Evolutionary conservation across 2,329 filamentous ascomycete species (phyloP), one percentile per base, ranked within the genome.

Genomic region (Aspergillus nomiae): DNA sequence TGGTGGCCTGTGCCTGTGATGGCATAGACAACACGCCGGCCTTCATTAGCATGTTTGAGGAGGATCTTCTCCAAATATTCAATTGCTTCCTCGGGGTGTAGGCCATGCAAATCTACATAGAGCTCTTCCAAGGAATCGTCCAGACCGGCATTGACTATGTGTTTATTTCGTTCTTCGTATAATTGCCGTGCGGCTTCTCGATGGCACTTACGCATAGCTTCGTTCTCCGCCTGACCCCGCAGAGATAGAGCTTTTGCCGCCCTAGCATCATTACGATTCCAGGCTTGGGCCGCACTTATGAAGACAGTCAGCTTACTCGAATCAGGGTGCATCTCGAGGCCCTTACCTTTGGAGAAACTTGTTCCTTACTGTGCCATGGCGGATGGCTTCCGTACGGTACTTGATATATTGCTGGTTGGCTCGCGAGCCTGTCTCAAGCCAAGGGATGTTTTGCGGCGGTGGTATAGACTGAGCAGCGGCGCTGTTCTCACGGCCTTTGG

Each of bases 1-100:
- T 99, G 95, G 74, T 98, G 94, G 4, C 94, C 95, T 1, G 94
- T 98, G 51, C 95, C 95, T 1, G 94, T 97, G 76, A 99, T 98
- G 69, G 94, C 94, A 76, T 98, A 99, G 48, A 99, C 86, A 3
- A 94, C 91, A 26, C 89, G 86, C 6, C 83, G 79, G 41, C 85
- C 85, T 69, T 91, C 88, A 68, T 87, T 85, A 68, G 85, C 86
- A 73, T 97, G 95, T 73, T 96, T 92, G 65, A 94, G 83, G 26
- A 99, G 87, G 45, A 96, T 91, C 67, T 90, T 90, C 77, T 95
- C 92, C 4, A 99, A 86, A 72, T 98, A 98, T 68, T 95, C 92
- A 46, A 98, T 92, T 5, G 94, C 95, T 82, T 99, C 95, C 74
- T 98, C 94, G 0, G 95, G 93, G 73, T 98, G 95, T n/a, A 99